phyloP scores from a whole-genome alignment of 73 alveolate species.

The Blepharisma japonicum region DNA sequence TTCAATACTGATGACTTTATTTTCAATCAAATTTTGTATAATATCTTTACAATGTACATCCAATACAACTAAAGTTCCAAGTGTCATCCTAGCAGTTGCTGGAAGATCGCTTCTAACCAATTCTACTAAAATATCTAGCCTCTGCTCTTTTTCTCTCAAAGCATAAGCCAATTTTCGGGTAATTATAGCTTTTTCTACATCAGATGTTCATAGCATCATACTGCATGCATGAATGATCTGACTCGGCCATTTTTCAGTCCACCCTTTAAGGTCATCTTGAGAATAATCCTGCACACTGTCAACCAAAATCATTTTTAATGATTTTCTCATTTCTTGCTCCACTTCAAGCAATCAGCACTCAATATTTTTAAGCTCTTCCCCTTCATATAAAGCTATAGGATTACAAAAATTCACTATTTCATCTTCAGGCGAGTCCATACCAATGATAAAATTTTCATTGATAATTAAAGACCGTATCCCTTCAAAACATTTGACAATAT shows the following conservation, averaged over 20 bases:
- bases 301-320: conserved; percentile 39
- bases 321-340: conserved; percentile 58
- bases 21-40: conserved; percentile 44
- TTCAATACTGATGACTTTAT: conserved; percentile 47
- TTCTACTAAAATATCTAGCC: conserved; percentile 45
- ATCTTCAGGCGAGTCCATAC: conserved; percentile 66
- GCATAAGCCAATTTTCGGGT: conserved; percentile 25
- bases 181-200: conserved; percentile 44
- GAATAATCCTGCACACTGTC: conserved; percentile 42
- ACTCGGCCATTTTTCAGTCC: conserved; percentile 69
- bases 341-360: conserved; percentile 67
- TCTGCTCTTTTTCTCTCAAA: conserved; percentile 33
- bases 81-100: conserved; percentile 28
- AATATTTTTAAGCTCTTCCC: conserved; percentile 61
- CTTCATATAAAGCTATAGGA: conserved; percentile 64
- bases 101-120: conserved; percentile 40
- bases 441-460: conserved; percentile 44
- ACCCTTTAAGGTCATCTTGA: conserved; percentile 48
- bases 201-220: conserved; percentile 47
- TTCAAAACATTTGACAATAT: conserved; percentile 63
- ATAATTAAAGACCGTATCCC: conserved; percentile 49
- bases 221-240: conserved; percentile 58
- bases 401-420: conserved; percentile 65
- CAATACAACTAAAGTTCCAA: conserved; percentile 72
- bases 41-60: conserved; percentile 84